phyloP scores from a whole-genome alignment of 2,329 filamentous ascomycete genomes.

The Sclerotinia trifoliorum region DNA sequence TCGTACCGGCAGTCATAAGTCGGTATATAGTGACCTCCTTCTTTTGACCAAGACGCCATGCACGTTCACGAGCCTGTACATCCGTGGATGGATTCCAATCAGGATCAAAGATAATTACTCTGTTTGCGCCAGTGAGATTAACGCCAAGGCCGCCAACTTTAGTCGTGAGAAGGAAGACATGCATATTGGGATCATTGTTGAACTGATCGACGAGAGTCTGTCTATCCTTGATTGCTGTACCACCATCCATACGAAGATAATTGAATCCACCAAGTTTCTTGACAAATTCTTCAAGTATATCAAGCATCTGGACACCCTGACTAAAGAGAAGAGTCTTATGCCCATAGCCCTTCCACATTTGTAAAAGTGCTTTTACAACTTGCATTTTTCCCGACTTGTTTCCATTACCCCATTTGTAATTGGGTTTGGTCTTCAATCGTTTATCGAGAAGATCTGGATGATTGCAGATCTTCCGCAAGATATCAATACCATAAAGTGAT shows the following conservation, averaged over 20 bases:
- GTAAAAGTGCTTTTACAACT: slow-evolving; percentile 81
- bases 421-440: slow-evolving; percentile 52
- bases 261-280: slow-evolving; percentile 64
- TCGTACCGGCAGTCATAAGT: slow-evolving; percentile 96
- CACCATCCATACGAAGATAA: slow-evolving; percentile 90
- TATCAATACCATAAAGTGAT: slow-evolving; percentile 85
- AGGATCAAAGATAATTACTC: slow-evolving; percentile 97
- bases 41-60: slow-evolving; percentile 94
- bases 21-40: slow-evolving; percentile 94
- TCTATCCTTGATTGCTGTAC: slow-evolving; percentile 82
- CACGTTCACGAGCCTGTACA: slow-evolving; percentile 88
- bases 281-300: slow-evolving; percentile 86
- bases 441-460: slow-evolving; percentile 85
- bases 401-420: slow-evolving; percentile 74
- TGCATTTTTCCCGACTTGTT: slow-evolving; percentile 93
- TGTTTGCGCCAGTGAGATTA: slow-evolving; percentile 90
- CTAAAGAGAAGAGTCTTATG: slow-evolving; percentile 94
- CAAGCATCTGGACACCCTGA: slow-evolving; percentile 91
- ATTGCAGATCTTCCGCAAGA: slow-evolving; percentile 94
- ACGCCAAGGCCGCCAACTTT: slow-evolving; percentile 93
- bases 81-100: slow-evolving; percentile 99
- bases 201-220: slow-evolving; percentile 90
- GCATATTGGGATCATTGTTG: slow-evolving; percentile 74
- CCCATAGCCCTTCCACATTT: slow-evolving; percentile 79
- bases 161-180: slow-evolving; percentile 91